Evolutionary conservation across 306 rosid genomes (phyloP).

Genomic region (Neltuma alba): DNA sequence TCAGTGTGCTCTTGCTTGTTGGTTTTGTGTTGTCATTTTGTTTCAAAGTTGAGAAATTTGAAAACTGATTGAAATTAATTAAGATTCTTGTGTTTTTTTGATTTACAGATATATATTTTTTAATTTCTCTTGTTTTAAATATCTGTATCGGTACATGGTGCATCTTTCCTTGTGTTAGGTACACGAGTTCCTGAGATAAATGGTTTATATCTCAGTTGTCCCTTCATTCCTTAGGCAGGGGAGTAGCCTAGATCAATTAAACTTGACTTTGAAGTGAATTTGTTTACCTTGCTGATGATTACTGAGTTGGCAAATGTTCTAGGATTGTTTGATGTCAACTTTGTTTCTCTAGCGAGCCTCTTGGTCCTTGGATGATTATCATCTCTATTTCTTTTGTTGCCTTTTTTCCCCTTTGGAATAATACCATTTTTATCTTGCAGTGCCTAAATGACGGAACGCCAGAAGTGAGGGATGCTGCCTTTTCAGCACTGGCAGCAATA

Average conservation of each 20-base stretch:
- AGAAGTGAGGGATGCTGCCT: conserved; percentile 98
- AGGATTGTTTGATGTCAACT: conserved; percentile 12
- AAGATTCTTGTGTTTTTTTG: neutral
- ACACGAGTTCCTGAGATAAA: neutral
- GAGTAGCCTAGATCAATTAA: neutral
- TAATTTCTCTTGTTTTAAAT: neutral
- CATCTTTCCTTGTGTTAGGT: neutral
- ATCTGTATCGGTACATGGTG: neutral
- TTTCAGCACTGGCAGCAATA: conserved; percentile 86
- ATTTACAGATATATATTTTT: neutral
- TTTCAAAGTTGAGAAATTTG: neutral
- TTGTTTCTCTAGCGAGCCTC: neutral
- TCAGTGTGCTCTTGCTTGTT: conserved; percentile 42
- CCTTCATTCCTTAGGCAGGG: neutral
- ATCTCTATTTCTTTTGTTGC: neutral
- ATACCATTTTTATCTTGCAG: conserved; percentile 52
- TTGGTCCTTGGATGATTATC: neutral
- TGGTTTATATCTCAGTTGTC: neutral
- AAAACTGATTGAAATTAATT: neutral
- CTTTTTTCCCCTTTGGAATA: conserved; percentile 3
- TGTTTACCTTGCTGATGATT: conserved; percentile 12
- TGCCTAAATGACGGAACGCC: conserved; percentile 94
- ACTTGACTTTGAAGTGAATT: conserved; percentile 10
- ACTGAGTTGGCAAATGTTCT: neutral
- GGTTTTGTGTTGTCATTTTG: conserved; percentile 1